Percentiles rank a stretch among this genome's conserved stretches.
Evolutionary conservation across 805 yeast genomes (phyloP).

Genomic region (Pichia cephalocereana): DNA sequence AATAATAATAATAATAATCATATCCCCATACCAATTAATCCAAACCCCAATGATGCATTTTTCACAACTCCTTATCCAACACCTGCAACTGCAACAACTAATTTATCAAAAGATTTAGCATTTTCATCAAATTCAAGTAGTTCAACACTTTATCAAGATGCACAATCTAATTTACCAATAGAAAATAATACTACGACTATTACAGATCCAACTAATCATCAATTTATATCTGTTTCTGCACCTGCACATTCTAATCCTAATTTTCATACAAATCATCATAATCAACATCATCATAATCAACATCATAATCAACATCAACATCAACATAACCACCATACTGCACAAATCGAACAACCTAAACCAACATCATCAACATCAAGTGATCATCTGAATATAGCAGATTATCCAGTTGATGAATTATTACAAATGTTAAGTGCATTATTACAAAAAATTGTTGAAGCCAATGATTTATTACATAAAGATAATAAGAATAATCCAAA

Average conservation of each 20-base stretch:
- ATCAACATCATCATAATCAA: too few species aligned
- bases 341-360: too few species aligned
- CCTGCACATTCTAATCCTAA: constrained; percentile 10
- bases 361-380: constrained; percentile 3
- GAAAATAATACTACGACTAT: background rate
- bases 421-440: constrained; percentile 79
- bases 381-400: constrained; percentile 62
- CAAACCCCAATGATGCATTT: constrained; percentile 4
- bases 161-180: constrained; percentile 12
- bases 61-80: constrained; percentile 29
- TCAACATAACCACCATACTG: too few species aligned
- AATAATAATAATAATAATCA: background rate
- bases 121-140: constrained; percentile 28
- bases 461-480: constrained; percentile 78
- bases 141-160: constrained; percentile 25
- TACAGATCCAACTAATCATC: background rate
- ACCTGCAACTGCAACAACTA: constrained; percentile 47
- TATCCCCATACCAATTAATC: background rate
- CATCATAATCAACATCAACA: too few species aligned
- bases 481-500: constrained; percentile 24
- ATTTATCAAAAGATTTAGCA: constrained; percentile 40
- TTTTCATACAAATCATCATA: background rate
- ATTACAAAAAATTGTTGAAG: constrained; percentile 77
- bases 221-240: constrained; percentile 12
- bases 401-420: constrained; percentile 72